These are phyloP conservation scores for Ustilago trichophora DNA, from an alignment of 1,284 basidiomycete genomes.

Conservation along the genomic window DNA sequence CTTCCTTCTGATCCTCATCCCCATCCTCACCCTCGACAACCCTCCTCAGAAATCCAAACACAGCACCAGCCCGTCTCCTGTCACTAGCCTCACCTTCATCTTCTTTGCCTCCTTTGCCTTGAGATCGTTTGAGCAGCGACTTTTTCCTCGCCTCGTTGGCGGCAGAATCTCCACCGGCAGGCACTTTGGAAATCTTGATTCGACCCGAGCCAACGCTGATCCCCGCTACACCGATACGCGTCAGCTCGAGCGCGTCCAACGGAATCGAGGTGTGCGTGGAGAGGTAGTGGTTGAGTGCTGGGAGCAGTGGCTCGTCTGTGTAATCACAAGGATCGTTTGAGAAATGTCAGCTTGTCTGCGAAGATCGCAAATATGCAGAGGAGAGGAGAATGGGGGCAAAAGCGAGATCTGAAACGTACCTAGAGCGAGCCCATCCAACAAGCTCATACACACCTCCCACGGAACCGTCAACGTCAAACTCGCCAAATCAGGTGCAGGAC, in stretches of 20 bases:
- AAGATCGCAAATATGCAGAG: no score
- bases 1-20: no score
- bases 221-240: conserved; percentile 37
- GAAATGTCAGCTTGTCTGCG: no score
- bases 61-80: conserved; percentile 22
- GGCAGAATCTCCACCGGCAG: conserved; percentile 3
- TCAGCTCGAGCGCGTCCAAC: conserved; percentile 33
- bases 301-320: conserved; percentile 32
- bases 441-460: conserved; percentile 43
- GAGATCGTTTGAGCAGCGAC: conserved; percentile 13
- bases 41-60: conserved; percentile 29
- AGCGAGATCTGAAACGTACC: no score
- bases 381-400: no score
- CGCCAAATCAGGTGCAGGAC: conserved; percentile 38
- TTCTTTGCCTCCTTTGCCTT: neutral
- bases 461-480: conserved; percentile 42
- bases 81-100: conserved; percentile 26
- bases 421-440: conserved; percentile 40
- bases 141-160: conserved; percentile 4
- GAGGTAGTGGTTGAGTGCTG: conserved; percentile 45
- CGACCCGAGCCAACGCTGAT: conserved; percentile 41
- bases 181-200: conserved; percentile 35
- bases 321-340: no score
- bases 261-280: conserved; percentile 43
- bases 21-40: conserved; percentile 27